Evolutionary conservation across 169 alveolate genomes (phyloP).

Genomic region (Cryptosporidium meleagridis): DNA sequence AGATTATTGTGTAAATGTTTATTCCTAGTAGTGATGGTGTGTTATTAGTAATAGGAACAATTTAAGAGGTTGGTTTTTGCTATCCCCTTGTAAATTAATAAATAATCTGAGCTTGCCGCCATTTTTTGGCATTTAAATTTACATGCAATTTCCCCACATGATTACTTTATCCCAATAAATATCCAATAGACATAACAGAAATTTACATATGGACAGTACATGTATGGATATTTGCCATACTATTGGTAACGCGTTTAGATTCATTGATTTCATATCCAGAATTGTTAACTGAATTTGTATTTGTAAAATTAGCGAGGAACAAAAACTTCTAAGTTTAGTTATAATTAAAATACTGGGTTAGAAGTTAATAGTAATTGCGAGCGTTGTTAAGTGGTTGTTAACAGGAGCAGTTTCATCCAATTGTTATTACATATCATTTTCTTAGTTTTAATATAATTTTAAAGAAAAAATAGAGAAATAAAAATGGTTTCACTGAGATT

Average conservation of each 20-base stretch:
- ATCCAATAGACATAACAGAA: constrained; percentile 24
- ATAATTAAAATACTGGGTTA: not conserved
- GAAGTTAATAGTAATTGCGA: not conserved
- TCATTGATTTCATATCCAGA: not conserved
- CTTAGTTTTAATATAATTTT: too few relatives aligned
- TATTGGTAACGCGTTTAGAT: not conserved
- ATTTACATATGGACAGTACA: not conserved
- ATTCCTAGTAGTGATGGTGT: too few relatives aligned
- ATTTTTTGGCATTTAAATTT: not conserved
- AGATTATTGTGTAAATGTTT: too few relatives aligned
- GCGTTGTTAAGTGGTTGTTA: not conserved
- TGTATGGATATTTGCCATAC: constrained; percentile 10
- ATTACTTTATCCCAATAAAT: not conserved
- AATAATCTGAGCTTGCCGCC: not conserved
- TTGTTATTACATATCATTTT: not conserved
- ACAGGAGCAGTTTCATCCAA: too few relatives aligned
- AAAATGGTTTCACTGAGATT: not conserved
- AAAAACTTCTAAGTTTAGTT: not conserved
- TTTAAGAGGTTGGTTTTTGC: too few relatives aligned
- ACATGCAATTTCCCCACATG: constrained; percentile 29
- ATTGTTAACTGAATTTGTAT: not conserved
- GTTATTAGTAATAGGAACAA: too few relatives aligned
- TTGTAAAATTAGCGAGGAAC: not conserved
- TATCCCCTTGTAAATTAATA: not conserved
- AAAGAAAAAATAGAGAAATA: not conserved